Evolutionary conservation across 169 alveolate species (phyloP).

Genomic region (Babesia gibsoni): DNA sequence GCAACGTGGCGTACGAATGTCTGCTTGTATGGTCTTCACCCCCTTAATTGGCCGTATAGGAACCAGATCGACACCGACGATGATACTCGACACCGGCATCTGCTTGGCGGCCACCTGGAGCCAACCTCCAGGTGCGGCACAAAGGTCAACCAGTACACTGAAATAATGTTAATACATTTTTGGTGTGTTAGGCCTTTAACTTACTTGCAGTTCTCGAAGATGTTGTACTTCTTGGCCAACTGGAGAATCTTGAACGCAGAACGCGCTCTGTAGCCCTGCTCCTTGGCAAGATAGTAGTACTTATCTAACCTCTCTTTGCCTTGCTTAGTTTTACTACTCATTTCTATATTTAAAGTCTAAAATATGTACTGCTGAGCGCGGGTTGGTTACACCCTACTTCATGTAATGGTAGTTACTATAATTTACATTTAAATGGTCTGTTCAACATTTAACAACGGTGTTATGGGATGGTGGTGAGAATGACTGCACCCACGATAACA

Average conservation of each 20-base stretch:
- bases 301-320: conserved; percentile 92
- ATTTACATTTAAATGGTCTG: not conserved
- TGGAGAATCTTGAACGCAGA: conserved; percentile 98
- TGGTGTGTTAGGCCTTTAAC: not conserved
- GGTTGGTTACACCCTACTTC: conserved; percentile 2
- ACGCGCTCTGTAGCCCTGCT: conserved; percentile 97
- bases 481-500: conserved; percentile 84
- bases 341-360: conserved; percentile 23
- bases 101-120: conserved; percentile 90
- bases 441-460: not conserved
- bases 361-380: not conserved
- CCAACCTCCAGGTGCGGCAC: conserved; percentile 99
- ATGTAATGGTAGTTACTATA: not conserved
- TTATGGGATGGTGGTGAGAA: conserved; percentile 37
- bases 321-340: conserved; percentile 84
- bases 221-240: conserved; percentile 91
- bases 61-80: conserved; percentile 96
- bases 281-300: conserved; percentile 96
- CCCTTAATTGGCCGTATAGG: conserved; percentile 97
- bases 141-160: conserved; percentile 91
- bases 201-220: conserved; percentile 78
- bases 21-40: conserved; percentile 91
- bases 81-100: conserved; percentile 90
- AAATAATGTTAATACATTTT: conserved; percentile 33
- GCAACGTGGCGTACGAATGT: conserved; percentile 79